Base-by-base conservation (phyloP, 2,329 filamentous ascomycete genomes). In the Penicillium frequentans region DNA sequence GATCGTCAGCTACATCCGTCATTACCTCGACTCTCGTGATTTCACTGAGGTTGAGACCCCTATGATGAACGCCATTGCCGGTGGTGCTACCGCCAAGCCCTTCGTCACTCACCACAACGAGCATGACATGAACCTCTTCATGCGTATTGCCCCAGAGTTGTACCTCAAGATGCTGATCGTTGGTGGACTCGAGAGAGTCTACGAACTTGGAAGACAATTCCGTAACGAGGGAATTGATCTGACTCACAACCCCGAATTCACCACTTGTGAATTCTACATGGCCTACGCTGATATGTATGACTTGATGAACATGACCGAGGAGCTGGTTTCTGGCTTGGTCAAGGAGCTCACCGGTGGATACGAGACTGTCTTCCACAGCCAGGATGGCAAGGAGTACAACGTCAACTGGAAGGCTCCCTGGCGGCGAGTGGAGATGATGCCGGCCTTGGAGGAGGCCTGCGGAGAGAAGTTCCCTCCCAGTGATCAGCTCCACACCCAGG, bases 161-260 rank as follows among this genome's bases (percentile, higher is more conserved):
- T 96, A 96, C 77, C 87, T 99, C 68, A 99, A 99, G 89, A 91
- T 96, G 87, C 82, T 90, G 57, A 90, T 98, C 49, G 93, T 99
- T 31, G 96, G 96, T 70, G 95, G 93, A 58, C 84, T 98, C 43
- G 91, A 96, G 80, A 87, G 90, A 68, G 95, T 99, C 14, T 99
- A 96, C 77, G 95, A 99, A 75, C 86, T 99, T 61, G 95, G 95
- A 63, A 89, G 92, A 64, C 91, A 96, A 74, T 99, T 99, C 85
- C 83, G 95, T 69, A 99, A 99, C 71, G 93, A 96, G 77, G 88
- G 90, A 58, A 89, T 91, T 63, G 91, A 96, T 74, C 81, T 95
- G 50, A 99, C 95, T 8, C 95, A 99, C 82, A 99, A 98, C 81
- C 95, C 90, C 39, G 95, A 99, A 75, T 99, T 99, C 81, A 99